These are phyloP conservation scores for Pseudocercospora pini-densiflorae DNA, from an alignment of 2,329 filamentous ascomycete genomes.

Conservation along the genomic window DNA sequence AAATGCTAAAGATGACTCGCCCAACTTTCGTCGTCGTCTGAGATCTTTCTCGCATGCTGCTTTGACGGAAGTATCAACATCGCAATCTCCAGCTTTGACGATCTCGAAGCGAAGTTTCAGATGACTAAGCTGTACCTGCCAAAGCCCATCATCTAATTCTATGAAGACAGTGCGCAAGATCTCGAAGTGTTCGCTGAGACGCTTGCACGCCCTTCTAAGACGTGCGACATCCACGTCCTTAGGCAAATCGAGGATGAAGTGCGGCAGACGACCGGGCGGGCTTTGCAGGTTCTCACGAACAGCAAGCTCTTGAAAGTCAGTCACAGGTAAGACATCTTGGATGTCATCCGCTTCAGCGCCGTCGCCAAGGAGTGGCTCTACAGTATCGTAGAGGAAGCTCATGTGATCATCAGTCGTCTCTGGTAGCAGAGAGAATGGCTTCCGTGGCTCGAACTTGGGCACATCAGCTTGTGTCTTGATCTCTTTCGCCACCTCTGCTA, in stretches of 20 bases:
- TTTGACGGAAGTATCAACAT: slow-evolving; percentile 18
- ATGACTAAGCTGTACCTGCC: slow-evolving; percentile 48
- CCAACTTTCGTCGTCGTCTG: slow-evolving; percentile 18
- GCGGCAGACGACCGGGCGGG: slow-evolving; percentile 25
- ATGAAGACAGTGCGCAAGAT: slow-evolving; percentile 62
- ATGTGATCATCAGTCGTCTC: not conserved
- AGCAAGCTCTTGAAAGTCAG: slow-evolving; percentile 32
- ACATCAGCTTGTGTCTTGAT: not conserved
- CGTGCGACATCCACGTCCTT: slow-evolving; percentile 28
- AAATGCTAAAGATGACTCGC: slow-evolving; percentile 31
- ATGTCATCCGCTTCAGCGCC: slow-evolving; percentile 16
- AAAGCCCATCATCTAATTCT: slow-evolving; percentile 48
- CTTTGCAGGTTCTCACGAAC: slow-evolving; percentile 17
- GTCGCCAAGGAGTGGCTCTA: slow-evolving; percentile 11
- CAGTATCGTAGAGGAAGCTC: slow-evolving; percentile 6
- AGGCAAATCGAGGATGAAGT: slow-evolving; percentile 32
- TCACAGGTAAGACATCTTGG: slow-evolving; percentile 28
- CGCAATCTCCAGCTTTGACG: slow-evolving; percentile 23
- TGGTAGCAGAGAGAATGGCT: slow-evolving; percentile 15
- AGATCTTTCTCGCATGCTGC: slow-evolving; percentile 21
- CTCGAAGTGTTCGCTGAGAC: slow-evolving; percentile 39
- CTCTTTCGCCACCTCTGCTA: not conserved
- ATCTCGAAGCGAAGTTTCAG: slow-evolving; percentile 41
- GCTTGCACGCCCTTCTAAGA: slow-evolving; percentile 27
- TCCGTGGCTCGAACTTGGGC: not conserved